phyloP scores from a whole-genome alignment of 2,329 filamentous ascomycete species.

The Metarhizium sp. region DNA sequence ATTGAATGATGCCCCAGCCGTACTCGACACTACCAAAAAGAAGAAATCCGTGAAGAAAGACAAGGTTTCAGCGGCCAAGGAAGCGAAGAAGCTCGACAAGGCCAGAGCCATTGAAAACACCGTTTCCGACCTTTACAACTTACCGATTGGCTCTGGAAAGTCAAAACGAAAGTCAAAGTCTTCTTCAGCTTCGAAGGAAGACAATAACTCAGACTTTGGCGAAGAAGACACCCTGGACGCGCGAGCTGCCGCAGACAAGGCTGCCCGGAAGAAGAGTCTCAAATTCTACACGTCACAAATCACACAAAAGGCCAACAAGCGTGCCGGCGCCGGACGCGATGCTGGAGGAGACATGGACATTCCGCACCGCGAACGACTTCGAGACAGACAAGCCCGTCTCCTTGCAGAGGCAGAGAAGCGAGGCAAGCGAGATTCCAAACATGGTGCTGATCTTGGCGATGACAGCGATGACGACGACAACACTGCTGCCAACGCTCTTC shows the following conservation, averaged over 20 bases:
- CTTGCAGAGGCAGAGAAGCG: slow-evolving; percentile 82
- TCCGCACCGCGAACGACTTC: slow-evolving; percentile 79
- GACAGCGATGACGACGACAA: slow-evolving; percentile 62
- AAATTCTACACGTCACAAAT: slow-evolving; percentile 99
- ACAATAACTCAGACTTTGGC: slow-evolving; percentile 80
- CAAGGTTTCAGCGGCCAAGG: slow-evolving; percentile 25
- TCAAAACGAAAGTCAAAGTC: slow-evolving; percentile 26
- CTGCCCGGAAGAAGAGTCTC: slow-evolving; percentile 78
- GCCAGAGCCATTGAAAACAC: slow-evolving; percentile 59
- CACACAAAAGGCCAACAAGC: slow-evolving; percentile 85
- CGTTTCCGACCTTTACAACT: slow-evolving; percentile 58
- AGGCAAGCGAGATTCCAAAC: slow-evolving; percentile 55
- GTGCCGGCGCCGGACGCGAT: slow-evolving; percentile 61
- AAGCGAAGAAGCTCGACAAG: slow-evolving; percentile 34
- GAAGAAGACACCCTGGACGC: slow-evolving; percentile 76
- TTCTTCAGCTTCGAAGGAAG: slow-evolving; percentile 30
- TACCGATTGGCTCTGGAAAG: slow-evolving; percentile 43
- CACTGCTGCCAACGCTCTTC: slow-evolving; percentile 38
- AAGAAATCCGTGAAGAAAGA: slow-evolving; percentile 24
- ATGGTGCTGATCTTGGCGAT: slow-evolving; percentile 58
- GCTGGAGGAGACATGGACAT: slow-evolving; percentile 74
- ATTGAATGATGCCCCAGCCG: slow-evolving; percentile 8
- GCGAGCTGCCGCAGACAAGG: slow-evolving; percentile 76
- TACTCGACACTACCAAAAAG: slow-evolving; percentile 17
- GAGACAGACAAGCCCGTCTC: slow-evolving; percentile 76